Conservation (phyloP, 2,329 filamentous ascomycete genomes). For the Apiospora koreana region DNA sequence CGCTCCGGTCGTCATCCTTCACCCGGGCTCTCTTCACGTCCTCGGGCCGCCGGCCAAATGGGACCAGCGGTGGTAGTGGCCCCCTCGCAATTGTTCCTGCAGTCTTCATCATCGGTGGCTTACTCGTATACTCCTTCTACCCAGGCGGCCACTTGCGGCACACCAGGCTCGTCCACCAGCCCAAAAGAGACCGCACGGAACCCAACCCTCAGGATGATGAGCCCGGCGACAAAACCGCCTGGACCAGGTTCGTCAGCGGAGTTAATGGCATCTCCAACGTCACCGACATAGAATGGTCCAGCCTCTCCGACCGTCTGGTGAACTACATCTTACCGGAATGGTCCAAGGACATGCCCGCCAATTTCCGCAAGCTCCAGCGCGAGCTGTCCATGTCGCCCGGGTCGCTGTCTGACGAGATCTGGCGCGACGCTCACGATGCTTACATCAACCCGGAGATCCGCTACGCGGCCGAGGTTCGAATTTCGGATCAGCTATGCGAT, state of each 20-base stretch:
- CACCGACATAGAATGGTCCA: slow-evolving; percentile 56
- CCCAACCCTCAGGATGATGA: background rate
- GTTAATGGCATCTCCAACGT: slow-evolving; percentile 56
- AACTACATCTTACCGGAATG: slow-evolving; percentile 79
- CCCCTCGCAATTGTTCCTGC: slow-evolving; percentile 29
- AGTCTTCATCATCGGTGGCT: slow-evolving; percentile 33
- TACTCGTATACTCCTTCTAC: slow-evolving; percentile 41
- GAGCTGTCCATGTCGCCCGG: slow-evolving; percentile 87
- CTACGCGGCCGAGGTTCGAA: slow-evolving; percentile 77
- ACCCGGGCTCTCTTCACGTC: slow-evolving; percentile 28
- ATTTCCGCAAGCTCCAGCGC: slow-evolving; percentile 78
- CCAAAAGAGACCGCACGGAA: slow-evolving; percentile 13
- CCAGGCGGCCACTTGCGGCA: slow-evolving; percentile 37
- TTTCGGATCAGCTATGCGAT: slow-evolving; percentile 77
- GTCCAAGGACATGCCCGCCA: slow-evolving; percentile 74
- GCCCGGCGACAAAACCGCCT: slow-evolving; percentile 37
- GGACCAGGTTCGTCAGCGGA: slow-evolving; percentile 47
- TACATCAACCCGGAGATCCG: slow-evolving; percentile 83
- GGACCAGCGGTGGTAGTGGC: slow-evolving; percentile 27
- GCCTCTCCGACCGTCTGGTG: slow-evolving; percentile 60
- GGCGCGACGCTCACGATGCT: slow-evolving; percentile 86
- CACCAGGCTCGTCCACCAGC: slow-evolving; percentile 21
- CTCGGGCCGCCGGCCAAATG: slow-evolving; percentile 18
- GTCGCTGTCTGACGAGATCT: slow-evolving; percentile 89
- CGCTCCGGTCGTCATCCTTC: slow-evolving; percentile 2